A percentile compares a stretch with the other conserved stretches of the same genome.
Evolutionary conservation across 768 basidiomycete species (phyloP).

Genomic region (Trametes punicea): DNA sequence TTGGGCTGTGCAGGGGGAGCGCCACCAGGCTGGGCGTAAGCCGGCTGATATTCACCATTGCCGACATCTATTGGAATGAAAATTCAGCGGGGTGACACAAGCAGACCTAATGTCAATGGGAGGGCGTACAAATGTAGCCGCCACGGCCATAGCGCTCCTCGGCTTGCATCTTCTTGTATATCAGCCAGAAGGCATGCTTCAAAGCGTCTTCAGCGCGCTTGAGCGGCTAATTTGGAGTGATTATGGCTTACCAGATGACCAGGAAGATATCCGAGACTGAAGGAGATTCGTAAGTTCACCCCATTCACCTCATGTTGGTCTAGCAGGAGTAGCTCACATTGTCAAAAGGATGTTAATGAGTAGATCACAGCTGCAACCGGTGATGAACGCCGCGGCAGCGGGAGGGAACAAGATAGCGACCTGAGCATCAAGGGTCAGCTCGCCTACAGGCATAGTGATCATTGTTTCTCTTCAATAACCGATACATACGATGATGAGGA

Average conservation of each 20-base stretch:
- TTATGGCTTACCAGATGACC: slow-evolving; percentile 46
- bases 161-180: slow-evolving; percentile 87
- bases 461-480: too few relatives aligned
- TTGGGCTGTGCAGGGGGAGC: slow-evolving; percentile 19
- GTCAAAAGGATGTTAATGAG: slow-evolving; percentile 82
- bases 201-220: background rate
- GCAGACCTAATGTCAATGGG: background rate
- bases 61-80: slow-evolving; percentile 26
- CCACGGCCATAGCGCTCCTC: slow-evolving; percentile 78
- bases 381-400: slow-evolving; percentile 71
- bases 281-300: slow-evolving; percentile 11
- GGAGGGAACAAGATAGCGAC: slow-evolving; percentile 81
- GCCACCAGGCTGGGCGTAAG: slow-evolving; percentile 20
- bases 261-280: slow-evolving; percentile 74
- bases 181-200: slow-evolving; percentile 85
- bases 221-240: background rate
- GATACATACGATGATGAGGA: slow-evolving; percentile 68
- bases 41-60: slow-evolving; percentile 31
- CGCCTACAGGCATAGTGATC: too few relatives aligned
- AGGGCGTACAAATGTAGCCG: slow-evolving; percentile 69
- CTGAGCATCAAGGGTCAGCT: slow-evolving; percentile 33
- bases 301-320: too few relatives aligned
- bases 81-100: background rate
- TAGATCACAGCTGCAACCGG: slow-evolving; percentile 84
- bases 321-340: slow-evolving; percentile 44